Conservation (phyloP, 2,329 filamentous ascomycete genomes). For the Trichoderma semiorbis region DNA sequence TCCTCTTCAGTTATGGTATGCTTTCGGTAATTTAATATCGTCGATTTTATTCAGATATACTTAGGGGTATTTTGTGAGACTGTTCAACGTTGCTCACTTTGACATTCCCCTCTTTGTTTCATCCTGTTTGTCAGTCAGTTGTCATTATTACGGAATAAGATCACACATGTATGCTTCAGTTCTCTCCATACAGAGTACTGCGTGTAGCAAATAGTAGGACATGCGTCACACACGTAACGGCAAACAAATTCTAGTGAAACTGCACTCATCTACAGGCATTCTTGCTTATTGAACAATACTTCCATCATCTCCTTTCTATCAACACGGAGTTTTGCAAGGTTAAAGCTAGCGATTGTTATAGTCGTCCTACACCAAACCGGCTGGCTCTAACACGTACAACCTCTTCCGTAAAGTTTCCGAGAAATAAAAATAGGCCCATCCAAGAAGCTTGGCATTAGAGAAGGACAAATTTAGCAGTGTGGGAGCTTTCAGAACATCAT, state of each 20-base stretch:
- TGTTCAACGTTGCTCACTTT: not conserved
- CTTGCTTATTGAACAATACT: not conserved
- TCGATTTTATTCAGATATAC: not conserved
- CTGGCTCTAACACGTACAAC: not conserved
- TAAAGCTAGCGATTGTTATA: not conserved
- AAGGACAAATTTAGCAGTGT: not conserved
- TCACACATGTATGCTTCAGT: not conserved
- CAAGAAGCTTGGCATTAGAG: not conserved
- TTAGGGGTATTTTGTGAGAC: not conserved
- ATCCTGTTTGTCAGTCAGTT: not conserved
- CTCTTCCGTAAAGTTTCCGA: not conserved
- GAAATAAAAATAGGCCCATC: not conserved
- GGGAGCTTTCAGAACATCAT: not conserved
- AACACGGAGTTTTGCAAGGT: not conserved
- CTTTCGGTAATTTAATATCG: not conserved
- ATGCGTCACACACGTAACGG: not conserved
- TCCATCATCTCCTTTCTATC: not conserved
- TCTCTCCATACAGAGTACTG: not conserved
- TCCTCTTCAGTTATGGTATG: not conserved
- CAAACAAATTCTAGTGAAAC: not conserved
- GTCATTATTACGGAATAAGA: not conserved
- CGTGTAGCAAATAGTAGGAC: not conserved
- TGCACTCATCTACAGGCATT: not conserved
- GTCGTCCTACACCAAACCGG: not conserved
- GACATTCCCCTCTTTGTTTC: not conserved